Percentiles rank a stretch among this genome's conserved stretches.
Evolutionary conservation across 2,329 filamentous ascomycete species (phyloP).

Genomic region (Colletotrichum cordylinicola): DNA sequence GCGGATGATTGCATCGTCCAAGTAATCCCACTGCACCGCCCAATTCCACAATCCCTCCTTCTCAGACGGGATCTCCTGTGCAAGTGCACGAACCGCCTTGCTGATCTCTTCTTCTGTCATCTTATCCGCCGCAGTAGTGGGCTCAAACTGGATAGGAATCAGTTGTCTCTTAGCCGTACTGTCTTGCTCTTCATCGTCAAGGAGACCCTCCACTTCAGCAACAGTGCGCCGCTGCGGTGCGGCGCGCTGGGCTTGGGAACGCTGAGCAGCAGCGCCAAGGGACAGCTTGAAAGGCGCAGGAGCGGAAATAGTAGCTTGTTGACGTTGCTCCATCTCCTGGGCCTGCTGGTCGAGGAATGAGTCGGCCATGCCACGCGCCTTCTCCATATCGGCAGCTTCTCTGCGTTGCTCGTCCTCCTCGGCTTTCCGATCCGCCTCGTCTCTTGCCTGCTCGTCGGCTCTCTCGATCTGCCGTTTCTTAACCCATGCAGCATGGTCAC

Average conservation of each 20-base stretch:
- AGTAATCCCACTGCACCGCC: conserved; percentile 89
- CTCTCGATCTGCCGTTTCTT: conserved; percentile 79
- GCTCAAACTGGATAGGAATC: conserved; percentile 83
- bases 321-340: conserved; percentile 70
- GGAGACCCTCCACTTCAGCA: conserved; percentile 89
- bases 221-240: conserved; percentile 76
- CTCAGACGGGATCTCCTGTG: conserved; percentile 87
- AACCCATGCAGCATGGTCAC: conserved; percentile 84
- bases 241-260: conserved; percentile 60
- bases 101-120: conserved; percentile 89
- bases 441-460: conserved; percentile 74
- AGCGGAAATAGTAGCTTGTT: conserved; percentile 37
- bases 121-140: conserved; percentile 65
- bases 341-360: conserved; percentile 88
- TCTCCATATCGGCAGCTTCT: conserved; percentile 74
- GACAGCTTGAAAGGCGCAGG: conserved; percentile 91
- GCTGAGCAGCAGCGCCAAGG: conserved; percentile 86
- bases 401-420: conserved; percentile 79
- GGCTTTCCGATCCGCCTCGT: conserved; percentile 81
- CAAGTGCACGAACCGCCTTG: conserved; percentile 80
- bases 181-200: conserved; percentile 93
- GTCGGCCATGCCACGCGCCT: conserved; percentile 84
- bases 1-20: conserved; percentile 80
- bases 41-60: conserved; percentile 90
- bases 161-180: conserved; percentile 74